Evolutionary conservation across 192 early-diverging fungal genomes (phyloP).

Genomic region (Coemansia furcata): DNA sequence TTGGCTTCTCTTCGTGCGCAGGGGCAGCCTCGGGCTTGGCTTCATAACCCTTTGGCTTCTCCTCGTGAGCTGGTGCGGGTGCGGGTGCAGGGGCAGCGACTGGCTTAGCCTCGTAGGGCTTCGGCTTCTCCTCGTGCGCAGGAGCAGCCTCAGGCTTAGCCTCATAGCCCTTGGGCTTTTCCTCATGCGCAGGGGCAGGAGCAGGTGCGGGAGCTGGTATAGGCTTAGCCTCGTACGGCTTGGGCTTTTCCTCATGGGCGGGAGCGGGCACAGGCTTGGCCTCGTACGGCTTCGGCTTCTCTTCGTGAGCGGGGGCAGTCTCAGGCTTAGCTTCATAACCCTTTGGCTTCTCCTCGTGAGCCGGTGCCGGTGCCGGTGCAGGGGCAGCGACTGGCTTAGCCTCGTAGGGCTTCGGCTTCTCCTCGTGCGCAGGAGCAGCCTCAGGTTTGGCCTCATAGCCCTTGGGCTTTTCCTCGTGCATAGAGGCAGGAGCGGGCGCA

Average conservation of each 20-base stretch:
- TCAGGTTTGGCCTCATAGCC: no score
- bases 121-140: not conserved
- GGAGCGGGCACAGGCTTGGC: not conserved
- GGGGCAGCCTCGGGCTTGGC: not conserved
- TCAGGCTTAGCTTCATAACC: not conserved
- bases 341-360: constrained; percentile 4
- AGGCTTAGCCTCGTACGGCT: not conserved
- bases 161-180: not conserved
- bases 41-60: not conserved
- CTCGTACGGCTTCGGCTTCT: not conserved
- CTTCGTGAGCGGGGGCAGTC: not conserved
- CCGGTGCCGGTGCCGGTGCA: not conserved
- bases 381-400: constrained; percentile 12
- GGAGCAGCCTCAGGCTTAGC: not conserved
- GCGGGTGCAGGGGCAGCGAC: not conserved
- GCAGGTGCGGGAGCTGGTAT: not conserved
- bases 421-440: no score
- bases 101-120: not conserved
- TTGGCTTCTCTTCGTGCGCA: not conserved
- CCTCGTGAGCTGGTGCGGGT: not conserved
- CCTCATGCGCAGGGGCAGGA: not conserved
- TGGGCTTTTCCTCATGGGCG: not conserved
- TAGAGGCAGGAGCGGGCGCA: no score
- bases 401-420: no score
- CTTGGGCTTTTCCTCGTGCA: no score